Percentiles rank a stretch among this genome's conserved stretches.
These are phyloP conservation scores for Trichophyton equinum DNA, from an alignment of 2,329 filamentous ascomycete species.

Conservation along the genomic window DNA sequence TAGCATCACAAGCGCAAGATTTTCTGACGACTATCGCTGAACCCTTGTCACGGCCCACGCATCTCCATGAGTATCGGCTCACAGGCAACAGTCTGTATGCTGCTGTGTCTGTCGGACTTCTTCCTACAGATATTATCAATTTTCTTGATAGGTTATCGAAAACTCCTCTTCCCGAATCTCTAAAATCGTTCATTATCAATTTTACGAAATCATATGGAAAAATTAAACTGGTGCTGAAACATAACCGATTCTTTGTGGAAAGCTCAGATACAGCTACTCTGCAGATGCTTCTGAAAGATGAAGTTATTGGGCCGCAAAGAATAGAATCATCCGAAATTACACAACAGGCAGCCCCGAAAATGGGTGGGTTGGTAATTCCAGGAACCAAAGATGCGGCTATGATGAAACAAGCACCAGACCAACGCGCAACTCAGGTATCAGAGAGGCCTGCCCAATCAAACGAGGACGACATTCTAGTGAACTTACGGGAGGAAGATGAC, in stretches of 20 bases:
- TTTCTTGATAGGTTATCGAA: conserved; percentile 82
- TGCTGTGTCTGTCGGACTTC: conserved; percentile 85
- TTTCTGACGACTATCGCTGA: conserved; percentile 95
- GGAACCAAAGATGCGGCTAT: conserved; percentile 89
- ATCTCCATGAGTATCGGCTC: conserved; percentile 85
- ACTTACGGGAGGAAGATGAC: conserved; percentile 60
- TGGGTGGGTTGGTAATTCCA: conserved; percentile 78
- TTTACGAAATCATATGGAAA: conserved; percentile 90
- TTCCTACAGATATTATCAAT: conserved; percentile 77
- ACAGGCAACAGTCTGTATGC: conserved; percentile 90
- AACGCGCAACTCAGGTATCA: conserved; percentile 18
- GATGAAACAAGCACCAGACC: conserved; percentile 56
- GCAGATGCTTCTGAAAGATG: conserved; percentile 73
- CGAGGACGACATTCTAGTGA: conserved; percentile 57
- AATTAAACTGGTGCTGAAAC: conserved; percentile 85
- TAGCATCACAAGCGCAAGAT: conserved; percentile 77
- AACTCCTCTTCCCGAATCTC: conserved; percentile 68
- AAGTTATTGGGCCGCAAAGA: conserved; percentile 65
- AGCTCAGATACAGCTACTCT: conserved; percentile 78
- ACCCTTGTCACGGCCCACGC: conserved; percentile 75
- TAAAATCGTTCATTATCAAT: conserved; percentile 65
- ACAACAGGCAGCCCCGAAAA: conserved; percentile 70
- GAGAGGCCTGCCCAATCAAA: conserved; percentile 35
- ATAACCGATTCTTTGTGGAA: conserved; percentile 89
- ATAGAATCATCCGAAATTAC: conserved; percentile 65